Evolutionary conservation across 176 grass and related monocot genomes (phyloP), one percentile per base, ranked within the genome.

Genomic region (Juncus effusus): DNA sequence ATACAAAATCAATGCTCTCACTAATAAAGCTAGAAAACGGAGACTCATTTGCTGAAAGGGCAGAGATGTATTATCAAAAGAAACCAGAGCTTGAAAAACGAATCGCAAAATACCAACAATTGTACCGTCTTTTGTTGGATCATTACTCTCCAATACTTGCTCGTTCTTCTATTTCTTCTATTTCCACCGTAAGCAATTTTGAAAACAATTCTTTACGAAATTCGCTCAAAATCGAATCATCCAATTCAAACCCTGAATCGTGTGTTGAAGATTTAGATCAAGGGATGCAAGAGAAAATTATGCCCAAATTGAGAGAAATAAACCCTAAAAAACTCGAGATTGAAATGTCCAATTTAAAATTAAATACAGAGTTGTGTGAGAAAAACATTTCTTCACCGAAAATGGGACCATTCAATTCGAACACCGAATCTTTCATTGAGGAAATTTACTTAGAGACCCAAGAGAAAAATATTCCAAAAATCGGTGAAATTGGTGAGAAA

Each of bases 1-100:
- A 59, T 72, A 72, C 39, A 42, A 72, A 72, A 72, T 72, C 68
- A 59, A 72, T 72, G 68, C 3, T 72, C 0, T 72, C 68, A 59
- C 68, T 72, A 59, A 44, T 71, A 71, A 59, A 72, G 54, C 8
- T 35, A 58, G 68, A 59, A 16, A 11, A 72, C 6, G 54, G 13
- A 1, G 14, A 16, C 38, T 72, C 68, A 2, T 44, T 44, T 5
- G 38, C 40, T 41, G 38, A 38, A 59, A 36, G 68, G 3, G 68
- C 54, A 4, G 68, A 72, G 68, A 72, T 6, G 9, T 59, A 72
- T 55, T 59, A 59, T 40, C 28, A 45, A 59, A 72, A 72, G 36
- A 72, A 72, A 72, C 54, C 54, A 1, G 54, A 72, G 52, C 68
- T 72, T 7, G 68, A 72, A 6, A 72, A 59, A 44, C 37, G 57